Evolutionary conservation across 495 filamentous ascomycete species (phyloP).

Genomic region (Penicillium dipodomyicola): DNA sequence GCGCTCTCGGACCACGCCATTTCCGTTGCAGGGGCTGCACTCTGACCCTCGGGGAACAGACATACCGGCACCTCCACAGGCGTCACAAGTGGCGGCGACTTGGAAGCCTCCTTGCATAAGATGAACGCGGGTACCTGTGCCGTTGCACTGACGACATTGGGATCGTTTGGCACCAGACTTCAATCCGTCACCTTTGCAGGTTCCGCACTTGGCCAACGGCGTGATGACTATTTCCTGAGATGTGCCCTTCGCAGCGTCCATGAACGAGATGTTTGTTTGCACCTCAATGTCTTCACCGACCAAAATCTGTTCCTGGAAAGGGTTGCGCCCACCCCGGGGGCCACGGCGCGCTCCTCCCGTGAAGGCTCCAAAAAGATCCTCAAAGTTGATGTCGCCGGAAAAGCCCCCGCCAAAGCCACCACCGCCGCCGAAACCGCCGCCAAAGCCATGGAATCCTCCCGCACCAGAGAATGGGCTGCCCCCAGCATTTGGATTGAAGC

Average conservation of each 20-base stretch:
- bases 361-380: constrained; percentile 91
- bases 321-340: constrained; percentile 52
- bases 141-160: constrained; percentile 76
- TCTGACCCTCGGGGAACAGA: constrained; percentile 71
- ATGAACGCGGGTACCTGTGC: constrained; percentile 82
- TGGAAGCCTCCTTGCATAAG: constrained; percentile 92
- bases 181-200: constrained; percentile 78
- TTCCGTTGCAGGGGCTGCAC: constrained; percentile 73
- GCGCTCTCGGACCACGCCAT: constrained; percentile 72
- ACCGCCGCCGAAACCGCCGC: constrained; percentile 54
- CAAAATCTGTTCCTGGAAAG: constrained; percentile 73
- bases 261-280: constrained; percentile 86
- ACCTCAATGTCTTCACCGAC: constrained; percentile 94
- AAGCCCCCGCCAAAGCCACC: constrained; percentile 59
- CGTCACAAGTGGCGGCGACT: constrained; percentile 82
- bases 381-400: constrained; percentile 82
- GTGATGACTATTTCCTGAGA: constrained; percentile 74
- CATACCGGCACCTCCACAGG: constrained; percentile 74
- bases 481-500: constrained; percentile 68
- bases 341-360: constrained; percentile 60
- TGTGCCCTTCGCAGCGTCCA: constrained; percentile 91
- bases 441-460: constrained; percentile 53
- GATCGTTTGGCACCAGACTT: constrained; percentile 72
- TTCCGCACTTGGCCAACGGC: constrained; percentile 73
- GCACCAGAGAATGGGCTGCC: constrained; percentile 62